Evolutionary conservation across 2,329 filamentous ascomycete species (phyloP).

Genomic region (Xylaria sp.): DNA sequence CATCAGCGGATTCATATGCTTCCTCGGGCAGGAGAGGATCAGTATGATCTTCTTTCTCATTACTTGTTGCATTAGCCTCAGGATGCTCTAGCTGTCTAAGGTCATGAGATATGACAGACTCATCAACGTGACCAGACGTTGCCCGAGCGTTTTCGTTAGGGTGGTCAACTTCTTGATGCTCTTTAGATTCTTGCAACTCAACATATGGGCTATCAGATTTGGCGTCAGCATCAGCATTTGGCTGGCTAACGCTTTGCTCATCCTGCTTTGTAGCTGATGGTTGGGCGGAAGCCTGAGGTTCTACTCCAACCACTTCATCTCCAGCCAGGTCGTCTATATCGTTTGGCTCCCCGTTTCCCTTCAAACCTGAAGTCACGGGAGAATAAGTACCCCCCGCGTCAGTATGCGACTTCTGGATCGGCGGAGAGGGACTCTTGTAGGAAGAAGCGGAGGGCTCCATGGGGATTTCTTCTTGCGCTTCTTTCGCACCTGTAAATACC

Average conservation of each 20-base stretch:
- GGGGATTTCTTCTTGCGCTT: constrained; percentile 15
- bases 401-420: not conserved
- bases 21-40: constrained; percentile 24
- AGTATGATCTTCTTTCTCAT: constrained; percentile 25
- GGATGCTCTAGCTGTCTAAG: constrained; percentile 17
- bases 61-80: constrained; percentile 11
- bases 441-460: constrained; percentile 14
- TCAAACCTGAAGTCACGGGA: not conserved
- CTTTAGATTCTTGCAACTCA: constrained; percentile 16
- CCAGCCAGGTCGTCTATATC: constrained; percentile 9
- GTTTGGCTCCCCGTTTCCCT: constrained; percentile 6
- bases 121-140: constrained; percentile 24
- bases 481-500: constrained; percentile 6
- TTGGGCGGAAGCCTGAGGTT: constrained; percentile 1
- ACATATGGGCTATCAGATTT: not conserved
- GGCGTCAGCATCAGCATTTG: not conserved
- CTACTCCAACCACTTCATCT: constrained; percentile 14
- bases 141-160: constrained; percentile 22
- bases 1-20: constrained; percentile 24
- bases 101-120: constrained; percentile 10
- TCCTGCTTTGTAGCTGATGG: constrained; percentile 3
- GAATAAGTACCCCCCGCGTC: constrained; percentile 5
- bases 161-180: constrained; percentile 4
- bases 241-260: constrained; percentile 8
- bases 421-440: not conserved